A percentile compares a stretch with the other conserved stretches of the same genome.
Evolutionary conservation across 345 rosid genomes (phyloP).

Genomic region (Sonneratia caseolaris): DNA sequence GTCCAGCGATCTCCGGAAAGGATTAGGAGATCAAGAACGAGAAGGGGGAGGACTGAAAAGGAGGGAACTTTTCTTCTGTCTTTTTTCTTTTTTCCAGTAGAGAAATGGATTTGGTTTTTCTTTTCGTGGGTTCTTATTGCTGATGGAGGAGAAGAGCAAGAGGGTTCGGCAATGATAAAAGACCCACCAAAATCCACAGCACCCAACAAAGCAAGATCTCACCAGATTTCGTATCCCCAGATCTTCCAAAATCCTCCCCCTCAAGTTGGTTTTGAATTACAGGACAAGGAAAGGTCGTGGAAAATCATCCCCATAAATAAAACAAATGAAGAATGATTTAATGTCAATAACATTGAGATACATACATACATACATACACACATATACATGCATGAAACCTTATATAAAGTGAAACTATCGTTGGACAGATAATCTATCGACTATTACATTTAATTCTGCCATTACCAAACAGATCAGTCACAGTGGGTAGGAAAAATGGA

Average conservation of each 20-base stretch:
- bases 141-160: neutral
- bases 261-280: conserved; percentile 32
- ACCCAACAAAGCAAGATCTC: conserved; percentile 43
- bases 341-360: neutral
- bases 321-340: conserved; percentile 19
- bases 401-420: too few relatives aligned
- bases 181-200: conserved; percentile 25
- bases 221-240: conserved; percentile 31
- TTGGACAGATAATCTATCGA: too few relatives aligned
- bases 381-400: neutral
- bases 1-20: too few relatives aligned
- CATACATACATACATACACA: conserved; percentile 23
- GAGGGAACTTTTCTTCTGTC: neutral
- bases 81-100: neutral
- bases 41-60: neutral
- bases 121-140: conserved; percentile 3
- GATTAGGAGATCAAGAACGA: neutral
- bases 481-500: neutral
- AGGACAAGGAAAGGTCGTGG: conserved; percentile 31
- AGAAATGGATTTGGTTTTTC: neutral
- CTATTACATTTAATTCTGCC: too few relatives aligned
- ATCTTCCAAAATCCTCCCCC: conserved; percentile 22
- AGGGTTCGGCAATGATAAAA: conserved; percentile 14
- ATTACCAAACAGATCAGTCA: neutral
- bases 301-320: conserved; percentile 2